A percentile compares a stretch with the other conserved stretches of the same genome.
Evolutionary conservation across 179 eudicot species (phyloP).

Genomic region (Beta corolliflora): DNA sequence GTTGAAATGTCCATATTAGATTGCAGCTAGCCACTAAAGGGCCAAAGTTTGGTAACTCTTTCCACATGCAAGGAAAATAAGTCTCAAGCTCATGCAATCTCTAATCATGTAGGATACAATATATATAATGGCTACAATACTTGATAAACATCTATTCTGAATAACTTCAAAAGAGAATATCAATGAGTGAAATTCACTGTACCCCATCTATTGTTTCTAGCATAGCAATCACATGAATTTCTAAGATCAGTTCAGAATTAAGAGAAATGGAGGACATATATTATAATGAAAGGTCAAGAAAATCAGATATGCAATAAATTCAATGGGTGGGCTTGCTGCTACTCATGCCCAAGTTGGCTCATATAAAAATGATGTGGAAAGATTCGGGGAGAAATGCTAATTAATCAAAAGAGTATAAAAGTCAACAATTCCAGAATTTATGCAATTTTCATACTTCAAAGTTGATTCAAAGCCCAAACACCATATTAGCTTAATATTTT

Average conservation of each 20-base stretch:
- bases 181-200: background rate
- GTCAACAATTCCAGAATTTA: too few species aligned
- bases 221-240: background rate
- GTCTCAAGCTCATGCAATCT: conserved; percentile 1
- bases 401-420: too few species aligned
- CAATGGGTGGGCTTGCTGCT: background rate
- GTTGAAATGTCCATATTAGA: background rate
- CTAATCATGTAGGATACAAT: background rate
- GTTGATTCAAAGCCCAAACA: background rate
- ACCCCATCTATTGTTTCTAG: background rate
- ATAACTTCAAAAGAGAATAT: background rate
- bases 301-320: background rate
- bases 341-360: conserved; percentile 27
- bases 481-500: background rate
- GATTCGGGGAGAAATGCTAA: background rate
- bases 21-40: background rate
- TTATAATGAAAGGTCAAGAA: conserved; percentile 5
- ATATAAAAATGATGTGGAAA: conserved; percentile 6
- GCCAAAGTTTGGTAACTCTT: conserved; percentile 5
- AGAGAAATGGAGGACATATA: background rate
- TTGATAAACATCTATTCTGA: conserved; percentile 3
- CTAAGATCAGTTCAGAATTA: background rate
- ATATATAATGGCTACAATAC: background rate
- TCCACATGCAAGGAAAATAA: conserved; percentile 20
- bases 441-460: background rate